Conservation (phyloP, 352 stramenopile species). For the Phytopythium montanum region DNA sequence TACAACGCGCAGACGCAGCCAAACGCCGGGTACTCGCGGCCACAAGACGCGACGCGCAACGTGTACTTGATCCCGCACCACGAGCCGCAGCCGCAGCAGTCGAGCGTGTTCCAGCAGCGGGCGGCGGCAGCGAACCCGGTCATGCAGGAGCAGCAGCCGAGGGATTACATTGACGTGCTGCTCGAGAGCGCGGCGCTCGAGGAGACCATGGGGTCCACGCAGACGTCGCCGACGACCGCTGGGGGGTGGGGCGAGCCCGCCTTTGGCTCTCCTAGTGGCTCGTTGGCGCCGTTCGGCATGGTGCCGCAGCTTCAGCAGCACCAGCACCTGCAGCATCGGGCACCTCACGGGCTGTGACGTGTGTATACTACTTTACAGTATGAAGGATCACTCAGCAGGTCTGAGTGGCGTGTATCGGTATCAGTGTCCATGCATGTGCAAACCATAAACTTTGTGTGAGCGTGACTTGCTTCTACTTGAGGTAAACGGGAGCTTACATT, state of each 20-base stretch:
- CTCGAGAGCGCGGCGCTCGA: conserved; percentile 53
- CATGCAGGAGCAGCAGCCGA: conserved; percentile 18
- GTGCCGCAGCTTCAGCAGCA: conserved; percentile 8
- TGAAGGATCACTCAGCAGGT: not conserved
- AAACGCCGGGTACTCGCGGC: conserved; percentile 11
- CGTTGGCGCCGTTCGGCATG: not conserved
- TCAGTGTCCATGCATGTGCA: not conserved
- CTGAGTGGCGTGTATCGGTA: not conserved
- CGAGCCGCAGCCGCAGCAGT: conserved; percentile 13
- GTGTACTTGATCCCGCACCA: conserved; percentile 13
- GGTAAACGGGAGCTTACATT: too few relatives aligned
- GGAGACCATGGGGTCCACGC: conserved; percentile 28
- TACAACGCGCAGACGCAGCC: conserved; percentile 13
- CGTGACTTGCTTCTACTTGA: not conserved
- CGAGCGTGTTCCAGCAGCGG: not conserved
- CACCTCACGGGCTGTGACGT: not conserved
- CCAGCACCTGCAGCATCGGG: conserved; percentile 18
- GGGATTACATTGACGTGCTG: conserved; percentile 58
- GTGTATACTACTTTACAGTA: conserved; percentile 4
- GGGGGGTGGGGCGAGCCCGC: conserved; percentile 22
- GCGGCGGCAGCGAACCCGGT: not conserved
- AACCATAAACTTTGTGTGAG: conserved; percentile 1
- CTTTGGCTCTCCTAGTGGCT: conserved; percentile 1
- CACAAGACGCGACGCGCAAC: conserved; percentile 7
- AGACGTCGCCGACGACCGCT: conserved; percentile 23